Evolutionary conservation across 805 yeast genomes (phyloP).

Genomic region (Kodamaea kaohsiungensis): DNA sequence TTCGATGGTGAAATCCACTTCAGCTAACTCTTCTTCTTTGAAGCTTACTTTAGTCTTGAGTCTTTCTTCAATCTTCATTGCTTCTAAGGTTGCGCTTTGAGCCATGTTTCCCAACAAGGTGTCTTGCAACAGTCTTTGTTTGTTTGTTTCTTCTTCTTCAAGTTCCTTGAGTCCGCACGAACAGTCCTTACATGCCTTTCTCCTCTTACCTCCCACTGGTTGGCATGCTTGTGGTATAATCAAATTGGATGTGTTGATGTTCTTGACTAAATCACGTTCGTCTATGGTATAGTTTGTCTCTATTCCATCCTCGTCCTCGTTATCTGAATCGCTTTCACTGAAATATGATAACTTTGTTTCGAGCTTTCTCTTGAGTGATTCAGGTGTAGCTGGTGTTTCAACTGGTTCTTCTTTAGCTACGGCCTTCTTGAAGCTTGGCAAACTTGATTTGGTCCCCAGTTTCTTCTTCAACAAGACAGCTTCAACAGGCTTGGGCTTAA

Average conservation of each 20-base stretch:
- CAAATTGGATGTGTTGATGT: constrained; percentile 33
- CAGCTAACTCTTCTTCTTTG: constrained; percentile 71
- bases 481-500: constrained; percentile 47
- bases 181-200: constrained; percentile 97
- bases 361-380: constrained; percentile 45
- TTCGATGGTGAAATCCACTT: constrained; percentile 92
- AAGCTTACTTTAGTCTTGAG: constrained; percentile 49
- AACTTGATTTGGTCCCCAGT: constrained; percentile 7
- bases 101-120: constrained; percentile 49
- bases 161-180: constrained; percentile 93
- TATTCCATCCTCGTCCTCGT: constrained; percentile 54
- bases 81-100: constrained; percentile 52
- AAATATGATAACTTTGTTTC: constrained; percentile 55
- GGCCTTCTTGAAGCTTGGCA: constrained; percentile 22
- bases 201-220: constrained; percentile 58
- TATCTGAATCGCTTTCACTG: constrained; percentile 53
- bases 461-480: constrained; percentile 33
- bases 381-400: constrained; percentile 38
- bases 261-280: constrained; percentile 42
- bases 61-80: constrained; percentile 53
- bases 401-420: neutral
- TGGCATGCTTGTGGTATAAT: constrained; percentile 63
- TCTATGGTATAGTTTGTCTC: constrained; percentile 42
- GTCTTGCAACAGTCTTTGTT: constrained; percentile 46
- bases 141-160: constrained; percentile 64